Evolutionary conservation across 1,284 basidiomycete genomes (phyloP).

Genomic region (Sporisorium scitamineum): DNA sequence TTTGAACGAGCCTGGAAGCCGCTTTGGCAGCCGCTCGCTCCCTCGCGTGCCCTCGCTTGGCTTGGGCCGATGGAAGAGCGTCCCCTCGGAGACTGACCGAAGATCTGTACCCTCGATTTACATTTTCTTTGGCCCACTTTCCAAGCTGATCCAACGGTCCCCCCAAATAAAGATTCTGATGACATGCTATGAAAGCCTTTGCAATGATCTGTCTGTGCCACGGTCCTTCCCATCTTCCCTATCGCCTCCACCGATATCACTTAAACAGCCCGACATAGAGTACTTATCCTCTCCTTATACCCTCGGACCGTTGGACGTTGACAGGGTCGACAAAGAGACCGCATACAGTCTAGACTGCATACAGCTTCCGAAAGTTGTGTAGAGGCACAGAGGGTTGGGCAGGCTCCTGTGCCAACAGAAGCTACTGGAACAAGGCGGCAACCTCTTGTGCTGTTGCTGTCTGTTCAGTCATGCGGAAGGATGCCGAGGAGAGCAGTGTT

Average conservation of each 20-base stretch:
- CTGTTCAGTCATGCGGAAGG: constrained; percentile 5
- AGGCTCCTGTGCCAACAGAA: background rate
- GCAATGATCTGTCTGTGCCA: background rate
- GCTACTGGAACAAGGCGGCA: background rate
- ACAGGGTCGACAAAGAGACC: background rate
- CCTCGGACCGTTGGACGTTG: background rate
- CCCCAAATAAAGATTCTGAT: constrained; percentile 1
- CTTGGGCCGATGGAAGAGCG: background rate
- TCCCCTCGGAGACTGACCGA: background rate
- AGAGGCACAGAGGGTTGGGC: background rate
- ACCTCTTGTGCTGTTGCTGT: background rate
- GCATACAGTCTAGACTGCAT: background rate
- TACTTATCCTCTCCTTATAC: background rate
- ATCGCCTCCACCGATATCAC: background rate
- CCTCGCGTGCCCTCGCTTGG: background rate
- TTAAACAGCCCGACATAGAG: background rate
- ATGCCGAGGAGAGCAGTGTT: constrained; percentile 6
- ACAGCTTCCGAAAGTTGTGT: constrained; percentile 2
- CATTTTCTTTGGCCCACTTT: background rate
- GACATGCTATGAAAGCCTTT: background rate
- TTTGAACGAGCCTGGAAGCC: background rate
- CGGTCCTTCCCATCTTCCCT: background rate
- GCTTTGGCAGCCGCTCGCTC: background rate
- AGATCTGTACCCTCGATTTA: constrained; percentile 2
- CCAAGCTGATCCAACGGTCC: background rate